phyloP scores from a whole-genome alignment of 1,284 basidiomycete species.

The Stereum hirsutum region DNA sequence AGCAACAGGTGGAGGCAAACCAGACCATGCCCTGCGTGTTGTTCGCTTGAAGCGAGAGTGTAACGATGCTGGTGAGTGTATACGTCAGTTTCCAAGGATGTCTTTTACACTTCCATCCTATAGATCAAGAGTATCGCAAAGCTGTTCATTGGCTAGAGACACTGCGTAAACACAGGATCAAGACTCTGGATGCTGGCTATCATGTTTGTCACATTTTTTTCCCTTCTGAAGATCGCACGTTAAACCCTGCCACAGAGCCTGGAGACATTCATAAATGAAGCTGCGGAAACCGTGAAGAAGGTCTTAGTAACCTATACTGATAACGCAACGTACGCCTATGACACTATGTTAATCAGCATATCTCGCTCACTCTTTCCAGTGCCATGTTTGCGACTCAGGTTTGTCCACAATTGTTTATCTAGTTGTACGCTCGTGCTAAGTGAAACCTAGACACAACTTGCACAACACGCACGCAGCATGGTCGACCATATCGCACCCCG shows the following conservation, averaged over 20 bases:
- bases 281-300: constrained; percentile 53
- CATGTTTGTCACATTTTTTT: constrained; percentile 32
- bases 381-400: background rate
- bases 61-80: constrained; percentile 71
- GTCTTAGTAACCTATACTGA: constrained; percentile 69
- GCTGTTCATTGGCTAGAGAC: constrained; percentile 94
- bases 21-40: constrained; percentile 59
- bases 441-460: constrained; percentile 62
- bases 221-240: background rate
- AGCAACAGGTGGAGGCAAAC: constrained; percentile 35
- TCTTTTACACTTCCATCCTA: constrained; percentile 2
- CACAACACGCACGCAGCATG: constrained; percentile 42
- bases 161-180: constrained; percentile 71
- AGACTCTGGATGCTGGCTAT: constrained; percentile 77
- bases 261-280: constrained; percentile 73
- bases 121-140: constrained; percentile 90
- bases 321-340: constrained; percentile 53
- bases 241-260: constrained; percentile 46
- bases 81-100: background rate
- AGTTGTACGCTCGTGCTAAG: constrained; percentile 43
- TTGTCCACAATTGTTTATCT: constrained; percentile 2
- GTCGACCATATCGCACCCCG: constrained; percentile 64
- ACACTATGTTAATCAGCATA: background rate
- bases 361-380: no score
- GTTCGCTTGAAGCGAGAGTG: constrained; percentile 84